phyloP scores from a whole-genome alignment of 2,329 filamentous ascomycete species.

The Colletotrichum tanaceti region DNA sequence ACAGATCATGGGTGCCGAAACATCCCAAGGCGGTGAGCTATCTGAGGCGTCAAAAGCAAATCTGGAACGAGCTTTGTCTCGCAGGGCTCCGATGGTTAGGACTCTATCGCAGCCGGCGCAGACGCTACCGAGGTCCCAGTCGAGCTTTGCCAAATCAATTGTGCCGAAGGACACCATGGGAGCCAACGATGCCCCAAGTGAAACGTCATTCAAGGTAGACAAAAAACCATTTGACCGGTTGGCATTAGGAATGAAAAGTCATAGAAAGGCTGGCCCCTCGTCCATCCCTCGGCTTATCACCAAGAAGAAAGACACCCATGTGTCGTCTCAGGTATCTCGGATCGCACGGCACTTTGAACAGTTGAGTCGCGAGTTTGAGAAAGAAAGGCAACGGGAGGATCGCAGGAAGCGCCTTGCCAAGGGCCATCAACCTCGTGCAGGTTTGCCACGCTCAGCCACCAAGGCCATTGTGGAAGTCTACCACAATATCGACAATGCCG shows the following conservation, averaged over 20 bases:
- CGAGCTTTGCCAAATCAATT: constrained; percentile 56
- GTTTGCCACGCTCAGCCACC: constrained; percentile 87
- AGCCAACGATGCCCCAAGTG: constrained; percentile 48
- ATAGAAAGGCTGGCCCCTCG: constrained; percentile 71
- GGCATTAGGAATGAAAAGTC: constrained; percentile 72
- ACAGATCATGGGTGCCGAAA: constrained; percentile 50
- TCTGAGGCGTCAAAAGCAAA: constrained; percentile 44
- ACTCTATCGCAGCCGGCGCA: constrained; percentile 64
- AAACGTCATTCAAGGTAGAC: constrained; percentile 65
- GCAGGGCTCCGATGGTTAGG: constrained; percentile 64
- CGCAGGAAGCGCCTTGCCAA: constrained; percentile 83
- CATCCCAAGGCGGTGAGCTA: constrained; percentile 40
- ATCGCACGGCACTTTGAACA: constrained; percentile 97
- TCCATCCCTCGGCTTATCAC: constrained; percentile 90
- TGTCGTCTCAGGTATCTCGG: constrained; percentile 90
- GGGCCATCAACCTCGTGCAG: constrained; percentile 77
- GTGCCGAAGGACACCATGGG: constrained; percentile 50
- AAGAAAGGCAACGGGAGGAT: constrained; percentile 84
- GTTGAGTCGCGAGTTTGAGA: constrained; percentile 94
- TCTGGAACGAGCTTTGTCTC: constrained; percentile 53
- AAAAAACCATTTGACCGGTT: constrained; percentile 83
- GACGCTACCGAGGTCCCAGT: constrained; percentile 59
- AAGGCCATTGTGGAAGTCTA: constrained; percentile 97
- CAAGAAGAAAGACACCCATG: constrained; percentile 78
- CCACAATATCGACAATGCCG: constrained; percentile 90